These are phyloP conservation scores for Hanseniaspora valbyensis DNA, from an alignment of 805 yeast genomes.

Conservation along the genomic window DNA sequence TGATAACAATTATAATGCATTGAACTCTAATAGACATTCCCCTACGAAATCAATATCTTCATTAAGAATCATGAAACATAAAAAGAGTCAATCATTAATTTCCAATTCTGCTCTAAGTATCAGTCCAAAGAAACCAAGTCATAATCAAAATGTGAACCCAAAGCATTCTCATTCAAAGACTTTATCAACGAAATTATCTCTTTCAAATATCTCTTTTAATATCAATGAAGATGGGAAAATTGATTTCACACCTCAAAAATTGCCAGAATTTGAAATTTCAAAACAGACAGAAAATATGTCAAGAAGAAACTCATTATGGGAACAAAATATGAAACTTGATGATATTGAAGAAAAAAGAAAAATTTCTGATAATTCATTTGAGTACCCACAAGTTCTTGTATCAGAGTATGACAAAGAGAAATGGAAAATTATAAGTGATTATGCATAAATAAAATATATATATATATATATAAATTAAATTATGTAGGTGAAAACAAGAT, in stretches of 20 bases:
- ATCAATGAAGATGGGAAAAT: slow-evolving; percentile 12
- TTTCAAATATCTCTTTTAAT: slow-evolving; percentile 13
- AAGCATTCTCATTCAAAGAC: background rate
- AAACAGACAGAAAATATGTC: background rate
- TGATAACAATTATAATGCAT: slow-evolving; percentile 1
- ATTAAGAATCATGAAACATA: slow-evolving; percentile 1
- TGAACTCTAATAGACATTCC: slow-evolving; percentile 21
- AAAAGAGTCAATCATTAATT: slow-evolving; percentile 18
- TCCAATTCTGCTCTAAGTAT: slow-evolving; percentile 16
- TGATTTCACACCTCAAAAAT: background rate
- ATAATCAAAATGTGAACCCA: too few relatives aligned
- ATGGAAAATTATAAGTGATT: slow-evolving; percentile 24
- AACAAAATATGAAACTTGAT: background rate
- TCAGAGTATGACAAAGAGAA: slow-evolving; percentile 31
- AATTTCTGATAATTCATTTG: slow-evolving; percentile 8
- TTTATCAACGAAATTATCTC: slow-evolving; percentile 1
- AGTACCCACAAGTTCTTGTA: slow-evolving; percentile 18
- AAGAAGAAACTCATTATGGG: background rate
- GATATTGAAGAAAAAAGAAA: slow-evolving; percentile 9
- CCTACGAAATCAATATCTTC: slow-evolving; percentile 26
- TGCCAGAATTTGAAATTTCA: background rate
- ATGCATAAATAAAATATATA: background rate
- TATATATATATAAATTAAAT: background rate
- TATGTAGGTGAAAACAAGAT: too few relatives aligned
- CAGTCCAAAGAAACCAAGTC: slow-evolving; percentile 8